phyloP scores from a whole-genome alignment of 192 early-diverging fungal genomes.

The Coemansia pectinata region DNA sequence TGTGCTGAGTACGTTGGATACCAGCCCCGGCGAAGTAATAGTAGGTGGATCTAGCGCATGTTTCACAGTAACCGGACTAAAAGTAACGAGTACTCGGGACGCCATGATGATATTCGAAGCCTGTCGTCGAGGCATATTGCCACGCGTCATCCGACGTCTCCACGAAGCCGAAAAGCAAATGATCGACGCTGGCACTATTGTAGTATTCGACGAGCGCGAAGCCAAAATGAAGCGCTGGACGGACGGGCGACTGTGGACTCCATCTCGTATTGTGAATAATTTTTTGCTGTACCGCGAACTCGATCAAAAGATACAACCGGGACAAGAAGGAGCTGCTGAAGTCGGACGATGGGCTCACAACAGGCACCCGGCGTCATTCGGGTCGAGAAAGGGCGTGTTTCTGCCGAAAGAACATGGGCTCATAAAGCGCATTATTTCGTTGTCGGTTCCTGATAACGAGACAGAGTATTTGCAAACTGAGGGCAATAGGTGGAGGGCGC shows the following conservation, averaged over 20 bases:
- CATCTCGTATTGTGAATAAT: slow-evolving; percentile 78
- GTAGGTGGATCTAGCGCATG: slow-evolving; percentile 33
- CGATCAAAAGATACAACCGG: slow-evolving; percentile 59
- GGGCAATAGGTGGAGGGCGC: background rate
- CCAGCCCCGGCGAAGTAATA: slow-evolving; percentile 30
- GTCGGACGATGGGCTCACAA: slow-evolving; percentile 6
- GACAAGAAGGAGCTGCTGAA: slow-evolving; percentile 39
- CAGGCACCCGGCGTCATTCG: background rate
- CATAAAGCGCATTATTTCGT: slow-evolving; percentile 79
- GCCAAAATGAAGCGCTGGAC: slow-evolving; percentile 88
- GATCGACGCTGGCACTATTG: slow-evolving; percentile 75
- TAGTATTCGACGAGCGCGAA: slow-evolving; percentile 85
- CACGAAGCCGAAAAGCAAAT: slow-evolving; percentile 71
- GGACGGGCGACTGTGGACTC: slow-evolving; percentile 79
- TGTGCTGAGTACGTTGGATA: slow-evolving; percentile 13
- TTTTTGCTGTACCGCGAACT: slow-evolving; percentile 80
- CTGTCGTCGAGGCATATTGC: slow-evolving; percentile 65
- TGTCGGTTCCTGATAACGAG: slow-evolving; percentile 58
- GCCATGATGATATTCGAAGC: slow-evolving; percentile 79
- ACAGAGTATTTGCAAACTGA: slow-evolving; percentile 26
- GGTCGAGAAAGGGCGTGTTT: slow-evolving; percentile 38
- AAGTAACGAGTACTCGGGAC: slow-evolving; percentile 60
- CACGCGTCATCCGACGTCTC: slow-evolving; percentile 69
- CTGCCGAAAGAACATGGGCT: slow-evolving; percentile 62
- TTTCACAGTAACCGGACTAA: slow-evolving; percentile 46